Base-by-base conservation (phyloP, 176 grass and related monocot genomes). In the Miscanthus lutarioriparius region DNA sequence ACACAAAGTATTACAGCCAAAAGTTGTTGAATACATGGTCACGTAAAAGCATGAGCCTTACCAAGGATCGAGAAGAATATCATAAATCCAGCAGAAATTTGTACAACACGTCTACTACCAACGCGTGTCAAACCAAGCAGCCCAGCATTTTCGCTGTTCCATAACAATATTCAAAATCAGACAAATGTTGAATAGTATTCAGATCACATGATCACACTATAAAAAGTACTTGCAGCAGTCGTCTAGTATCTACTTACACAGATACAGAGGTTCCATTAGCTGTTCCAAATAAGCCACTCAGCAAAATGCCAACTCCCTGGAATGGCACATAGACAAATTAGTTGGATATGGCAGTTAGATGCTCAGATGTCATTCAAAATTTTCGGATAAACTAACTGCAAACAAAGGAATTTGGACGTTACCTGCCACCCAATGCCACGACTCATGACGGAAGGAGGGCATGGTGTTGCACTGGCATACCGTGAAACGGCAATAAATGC, bases 401-500 rank as follows among this genome's bases (percentile, higher is more conserved):
- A 73, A 43, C 6, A 38, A 65, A 77, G 62, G 54, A 66, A 19
- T 14, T 76, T 19, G 59, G 80, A 68, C 32, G 32, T 48, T 92
- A 98, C 96, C 96, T 92, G 96, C 93, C 93, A 98, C 68, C 96
- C 96, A 35, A 95, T 89, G 81, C 96, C 96, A 26, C 96, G 96
- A 30, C 92, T 98, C 72, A 98, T 88, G 64, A 98, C n/a, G 51
- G 96, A 95, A 89, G 96, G 87, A 54, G 96, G 96, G 71, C 92
- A 63, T 7, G 91, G 92, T 39, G 96, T 98, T 72, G 93, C 96
- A 40, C 96, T 93, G 23, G 96, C 83, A 49, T 90, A 95, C 20
- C 96, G 84, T 68, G 96, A 91, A 62, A 93, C 83, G 0, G 91
- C 96, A 79, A 98, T 93, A 59, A 93, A 98, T 44, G 93, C 82